Evolutionary conservation across 495 filamentous ascomycete genomes (phyloP), one percentile per base, ranked within the genome.

Genomic region (Echria macrotheca): DNA sequence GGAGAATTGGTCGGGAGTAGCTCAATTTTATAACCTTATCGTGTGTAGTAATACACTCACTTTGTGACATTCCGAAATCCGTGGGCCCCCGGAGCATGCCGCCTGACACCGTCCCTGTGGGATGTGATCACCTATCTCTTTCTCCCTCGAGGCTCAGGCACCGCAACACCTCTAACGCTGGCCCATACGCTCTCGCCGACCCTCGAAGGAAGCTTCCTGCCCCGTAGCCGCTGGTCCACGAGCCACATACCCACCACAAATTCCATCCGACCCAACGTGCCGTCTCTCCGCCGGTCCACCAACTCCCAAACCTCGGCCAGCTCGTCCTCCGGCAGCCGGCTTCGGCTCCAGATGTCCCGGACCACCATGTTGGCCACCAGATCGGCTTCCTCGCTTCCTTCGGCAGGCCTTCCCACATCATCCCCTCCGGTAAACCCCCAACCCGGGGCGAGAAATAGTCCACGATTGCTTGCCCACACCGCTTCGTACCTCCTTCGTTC

Each of bases 191-290:
- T 93, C 42, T 86, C 82, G 12, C 79, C 74, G 5, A 96, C 86
- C 57, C 77, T 81, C 4, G 77, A 67, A 0, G 93, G 93, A 26
- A 96, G 72, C 71, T 96, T 98, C 45, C 88, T 76, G 1, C 93
- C 93, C 61, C 86, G 86, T 29, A 97, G 69, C 54, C 83, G 72
- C 69, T 95, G 89, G 66, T 98, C 93, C 46, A 98, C 81, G 38
- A 98, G 72, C 93, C 93, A 98, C 76, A 91, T 81, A 10, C 93
- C 93, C 32, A 96, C 89, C 24, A 96, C 86, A 66, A 96, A 96
- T 74, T 96, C 89, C 31, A 88, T 81, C 60, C 79, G 80, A 18
- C 70, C 74, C 47, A 98, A 66, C 40, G 61, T 66, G 2, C 87
- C 87, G 18, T 72, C 69, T 10, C 73, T 63, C 10, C 72, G 64